Evolutionary conservation across 2,329 filamentous ascomycete genomes (phyloP), one percentile per base, ranked within the genome.

Genomic region (Rhexocercosporidium sp.): DNA sequence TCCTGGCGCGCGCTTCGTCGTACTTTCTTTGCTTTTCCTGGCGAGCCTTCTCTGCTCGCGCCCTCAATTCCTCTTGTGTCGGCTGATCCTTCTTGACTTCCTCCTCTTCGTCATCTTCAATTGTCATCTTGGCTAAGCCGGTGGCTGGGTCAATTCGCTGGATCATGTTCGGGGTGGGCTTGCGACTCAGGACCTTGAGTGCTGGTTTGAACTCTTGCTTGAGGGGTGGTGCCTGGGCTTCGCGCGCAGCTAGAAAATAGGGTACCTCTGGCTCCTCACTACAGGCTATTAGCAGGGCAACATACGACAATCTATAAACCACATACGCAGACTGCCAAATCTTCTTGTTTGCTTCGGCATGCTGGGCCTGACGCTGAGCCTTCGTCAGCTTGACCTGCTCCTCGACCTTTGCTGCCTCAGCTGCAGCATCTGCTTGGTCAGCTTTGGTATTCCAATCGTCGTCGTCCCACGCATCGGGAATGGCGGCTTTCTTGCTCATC

Each of bases 21-120:
- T 97, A 97, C 68, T 92, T 91, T 65, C 89, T 89, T 81, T 97
- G 92, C 82, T 96, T 97, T 81, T 97, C 94, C 76, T 96, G 94
- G 11, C 89, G 87, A 73, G 97, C 93, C 59, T 87, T 85, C 77
- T 93, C 88, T 62, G 94, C 92, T 75, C 91, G 91, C 27, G 89
- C 87, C 69, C 92, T 89, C 39, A 94, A 86, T 81, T 97, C 91
- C 74, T 95, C 92, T 3, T 90, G 86, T 0, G 88, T 91, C 51
- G 88, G 86, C 72, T 89, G 88, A 22, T 85, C 82, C 70, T 87
- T 86, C 76, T 87, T 88, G 63, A 88, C 86, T 29, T 90, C 87
- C 62, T 91, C 87, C 29, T 89, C 91, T 49, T 92, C 90, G 12
- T 90, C 89, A 34, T 85, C 85, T 60, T 83, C 79, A 34, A 82